Evolutionary conservation across 768 basidiomycete genomes (phyloP).

Genomic region (Tricholoma sp.): DNA sequence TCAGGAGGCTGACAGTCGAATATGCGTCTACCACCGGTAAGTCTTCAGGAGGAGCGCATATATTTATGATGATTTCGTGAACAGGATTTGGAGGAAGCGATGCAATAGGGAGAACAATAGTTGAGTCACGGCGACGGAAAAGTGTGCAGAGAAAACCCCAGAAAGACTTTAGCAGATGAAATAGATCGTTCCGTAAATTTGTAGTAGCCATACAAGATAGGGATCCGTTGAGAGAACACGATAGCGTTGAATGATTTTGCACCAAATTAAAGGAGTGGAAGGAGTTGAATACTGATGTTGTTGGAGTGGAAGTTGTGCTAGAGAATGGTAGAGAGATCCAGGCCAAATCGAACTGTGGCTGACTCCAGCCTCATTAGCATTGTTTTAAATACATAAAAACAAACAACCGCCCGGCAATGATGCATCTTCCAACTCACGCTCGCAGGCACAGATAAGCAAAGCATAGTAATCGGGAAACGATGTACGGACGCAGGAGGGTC

Average conservation of each 20-base stretch:
- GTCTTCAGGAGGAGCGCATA: neutral
- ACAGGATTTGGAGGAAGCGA: neutral
- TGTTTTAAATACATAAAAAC: neutral
- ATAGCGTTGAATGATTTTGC: neutral
- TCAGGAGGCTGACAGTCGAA: neutral
- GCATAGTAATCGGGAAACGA: too few species aligned
- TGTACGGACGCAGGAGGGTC: too few species aligned
- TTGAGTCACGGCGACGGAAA: neutral
- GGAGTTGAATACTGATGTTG: neutral
- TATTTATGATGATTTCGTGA: neutral
- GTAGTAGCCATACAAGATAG: neutral
- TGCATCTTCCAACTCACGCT: too few species aligned
- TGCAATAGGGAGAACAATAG: neutral
- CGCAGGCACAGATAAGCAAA: too few species aligned
- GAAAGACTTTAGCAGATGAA: neutral
- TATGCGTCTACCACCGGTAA: neutral
- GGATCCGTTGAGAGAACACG: neutral
- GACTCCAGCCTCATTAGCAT: too few species aligned
- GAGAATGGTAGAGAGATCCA: too few species aligned
- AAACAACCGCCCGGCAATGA: neutral
- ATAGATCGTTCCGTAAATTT: neutral
- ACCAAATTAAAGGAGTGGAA: neutral
- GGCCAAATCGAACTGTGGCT: too few species aligned
- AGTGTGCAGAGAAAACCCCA: neutral
- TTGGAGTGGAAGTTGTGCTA: neutral